phyloP scores from a whole-genome alignment of 306 rosid genomes.

The Lathyrus tuberosus region DNA sequence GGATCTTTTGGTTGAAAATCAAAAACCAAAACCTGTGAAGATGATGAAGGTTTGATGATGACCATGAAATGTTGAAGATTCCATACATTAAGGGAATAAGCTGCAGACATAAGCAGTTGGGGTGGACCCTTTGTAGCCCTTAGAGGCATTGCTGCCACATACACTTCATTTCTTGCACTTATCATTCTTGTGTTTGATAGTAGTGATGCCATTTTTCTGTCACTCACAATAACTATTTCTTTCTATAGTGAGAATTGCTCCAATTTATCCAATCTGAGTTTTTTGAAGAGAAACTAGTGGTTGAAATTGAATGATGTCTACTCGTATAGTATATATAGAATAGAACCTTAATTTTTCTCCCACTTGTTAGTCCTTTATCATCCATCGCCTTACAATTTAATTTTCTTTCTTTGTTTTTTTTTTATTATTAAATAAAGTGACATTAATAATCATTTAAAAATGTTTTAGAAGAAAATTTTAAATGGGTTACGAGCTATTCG shows the following conservation, averaged over 20 bases:
- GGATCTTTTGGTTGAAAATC: conserved; percentile 99
- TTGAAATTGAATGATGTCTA: conserved; percentile 1
- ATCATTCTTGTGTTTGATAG: conserved; percentile 37
- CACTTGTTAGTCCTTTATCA: neutral
- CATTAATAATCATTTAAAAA: no score
- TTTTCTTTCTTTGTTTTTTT: no score
- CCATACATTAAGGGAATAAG: conserved; percentile 76
- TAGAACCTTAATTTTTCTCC: neutral
- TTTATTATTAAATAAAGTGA: no score
- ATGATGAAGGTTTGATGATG: conserved; percentile 59
- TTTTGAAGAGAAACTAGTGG: conserved; percentile 22
- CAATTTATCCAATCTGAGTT: neutral
- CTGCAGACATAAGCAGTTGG: conserved; percentile 71
- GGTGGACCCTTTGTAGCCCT: conserved; percentile 91
- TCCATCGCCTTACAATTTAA: no score
- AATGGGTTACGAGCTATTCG: no score
- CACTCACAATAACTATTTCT: conserved; percentile 4
- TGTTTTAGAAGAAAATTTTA: no score
- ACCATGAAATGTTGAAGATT: conserved; percentile 91
- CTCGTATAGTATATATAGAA: no score
- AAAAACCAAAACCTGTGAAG: conserved; percentile 77
- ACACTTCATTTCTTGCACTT: conserved; percentile 64
- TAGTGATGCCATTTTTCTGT: conserved; percentile 44
- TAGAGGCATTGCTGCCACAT: conserved; percentile 83
- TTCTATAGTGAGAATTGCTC: neutral